Evolutionary conservation across 2,329 filamentous ascomycete genomes (phyloP).

Genomic region (Periconia sp.): DNA sequence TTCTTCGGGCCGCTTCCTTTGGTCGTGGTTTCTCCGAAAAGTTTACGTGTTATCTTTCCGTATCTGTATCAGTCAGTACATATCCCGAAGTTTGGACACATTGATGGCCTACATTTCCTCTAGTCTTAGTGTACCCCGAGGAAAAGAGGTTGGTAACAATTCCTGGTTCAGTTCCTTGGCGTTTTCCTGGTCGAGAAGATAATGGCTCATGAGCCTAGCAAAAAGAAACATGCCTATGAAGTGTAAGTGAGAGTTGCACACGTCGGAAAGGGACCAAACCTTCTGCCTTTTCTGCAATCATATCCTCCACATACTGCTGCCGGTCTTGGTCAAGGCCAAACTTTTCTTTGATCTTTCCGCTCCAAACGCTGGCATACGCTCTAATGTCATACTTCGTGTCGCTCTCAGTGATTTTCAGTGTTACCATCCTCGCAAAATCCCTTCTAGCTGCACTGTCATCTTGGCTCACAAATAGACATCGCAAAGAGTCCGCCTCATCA

Average conservation of each 20-base stretch:
- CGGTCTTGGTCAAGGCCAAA: slow-evolving; percentile 14
- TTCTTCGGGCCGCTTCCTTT: slow-evolving; percentile 26
- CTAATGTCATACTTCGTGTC: slow-evolving; percentile 30
- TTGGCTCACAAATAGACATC: slow-evolving; percentile 40
- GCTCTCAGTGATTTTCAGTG: slow-evolving; percentile 3
- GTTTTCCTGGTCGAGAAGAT: slow-evolving; percentile 15
- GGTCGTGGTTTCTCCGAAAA: neutral
- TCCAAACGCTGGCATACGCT: slow-evolving; percentile 23
- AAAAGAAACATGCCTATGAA: slow-evolving; percentile 27
- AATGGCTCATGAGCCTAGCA: slow-evolving; percentile 21
- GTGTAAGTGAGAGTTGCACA: neutral
- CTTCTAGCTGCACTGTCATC: slow-evolving; percentile 27
- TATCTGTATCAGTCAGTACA: slow-evolving; percentile 2
- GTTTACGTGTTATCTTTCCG: neutral
- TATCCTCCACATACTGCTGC: slow-evolving; percentile 1
- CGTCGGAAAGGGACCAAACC: neutral
- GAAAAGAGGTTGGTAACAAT: slow-evolving; percentile 1
- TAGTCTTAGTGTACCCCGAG: neutral
- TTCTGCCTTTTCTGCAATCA: slow-evolving; percentile 1
- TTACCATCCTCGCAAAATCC: slow-evolving; percentile 13
- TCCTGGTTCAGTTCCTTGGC: neutral
- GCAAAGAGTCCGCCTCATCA: slow-evolving; percentile 24
- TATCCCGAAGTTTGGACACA: neutral
- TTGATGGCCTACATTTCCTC: neutral
- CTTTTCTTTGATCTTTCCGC: slow-evolving; percentile 11